phyloP scores from a whole-genome alignment of 108 stramenopile species.

The Pseudonitzschia multistriata region DNA sequence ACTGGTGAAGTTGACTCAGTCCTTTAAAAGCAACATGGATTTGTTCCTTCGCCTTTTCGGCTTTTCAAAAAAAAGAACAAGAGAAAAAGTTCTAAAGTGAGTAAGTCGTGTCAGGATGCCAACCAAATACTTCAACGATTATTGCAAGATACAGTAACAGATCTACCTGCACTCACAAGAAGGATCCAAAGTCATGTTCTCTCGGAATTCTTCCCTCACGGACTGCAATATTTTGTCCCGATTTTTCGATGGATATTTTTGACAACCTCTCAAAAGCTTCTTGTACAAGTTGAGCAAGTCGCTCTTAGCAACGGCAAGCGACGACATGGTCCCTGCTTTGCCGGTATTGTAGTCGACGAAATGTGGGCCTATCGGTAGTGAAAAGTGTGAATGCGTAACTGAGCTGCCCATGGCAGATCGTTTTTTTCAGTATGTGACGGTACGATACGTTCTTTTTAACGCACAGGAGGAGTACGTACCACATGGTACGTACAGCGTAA shows the following conservation, averaged over 20 bases:
- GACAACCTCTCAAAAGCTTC: constrained; percentile 61
- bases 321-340: neutral
- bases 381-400: too few relatives aligned
- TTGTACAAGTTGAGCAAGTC: constrained; percentile 65
- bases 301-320: neutral
- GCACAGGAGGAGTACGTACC: too few relatives aligned
- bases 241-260: constrained; percentile 77
- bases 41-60: constrained; percentile 52
- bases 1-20: constrained; percentile 71
- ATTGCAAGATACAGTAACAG: too few relatives aligned
- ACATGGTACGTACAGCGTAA: too few relatives aligned
- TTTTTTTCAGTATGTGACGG: too few relatives aligned
- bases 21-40: constrained; percentile 79
- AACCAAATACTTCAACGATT: too few relatives aligned
- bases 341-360: neutral
- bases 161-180: constrained; percentile 22
- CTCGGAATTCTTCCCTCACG: constrained; percentile 77
- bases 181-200: constrained; percentile 49
- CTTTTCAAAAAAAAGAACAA: neutral
- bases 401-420: too few relatives aligned
- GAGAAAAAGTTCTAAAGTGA: too few relatives aligned
- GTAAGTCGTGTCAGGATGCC: too few relatives aligned
- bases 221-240: constrained; percentile 68
- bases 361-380: too few relatives aligned
- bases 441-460: too few relatives aligned